These are phyloP conservation scores for Curvularia spicifera DNA, from an alignment of 2,329 filamentous ascomycete genomes.

Conservation along the genomic window DNA sequence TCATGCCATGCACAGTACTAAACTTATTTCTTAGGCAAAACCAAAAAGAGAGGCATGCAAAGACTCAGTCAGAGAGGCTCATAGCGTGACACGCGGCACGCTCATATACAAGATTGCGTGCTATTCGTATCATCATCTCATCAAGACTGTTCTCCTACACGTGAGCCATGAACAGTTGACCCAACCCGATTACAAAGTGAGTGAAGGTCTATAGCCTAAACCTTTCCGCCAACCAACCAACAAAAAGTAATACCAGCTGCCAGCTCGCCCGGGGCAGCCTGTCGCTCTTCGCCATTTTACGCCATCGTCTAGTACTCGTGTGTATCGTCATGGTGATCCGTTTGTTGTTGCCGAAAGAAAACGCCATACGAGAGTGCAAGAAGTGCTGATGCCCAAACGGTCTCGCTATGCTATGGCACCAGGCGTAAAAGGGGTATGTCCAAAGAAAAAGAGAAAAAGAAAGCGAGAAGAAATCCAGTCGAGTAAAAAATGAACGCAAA, in stretches of 20 bases:
- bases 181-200: constrained; percentile 30
- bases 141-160: constrained; percentile 24
- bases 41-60: constrained; percentile 2
- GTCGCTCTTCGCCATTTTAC: constrained; percentile 16
- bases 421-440: constrained; percentile 48
- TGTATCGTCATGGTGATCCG: constrained; percentile 27
- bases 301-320: constrained; percentile 34
- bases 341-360: constrained; percentile 25
- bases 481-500: constrained; percentile 30
- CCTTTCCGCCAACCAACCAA: constrained; percentile 18
- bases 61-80: not conserved
- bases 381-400: constrained; percentile 31
- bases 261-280: constrained; percentile 7
- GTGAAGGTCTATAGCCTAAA: constrained; percentile 29
- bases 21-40: not conserved
- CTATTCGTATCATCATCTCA: constrained; percentile 29
- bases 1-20: not conserved
- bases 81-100: constrained; percentile 34
- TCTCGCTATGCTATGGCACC: constrained; percentile 46
- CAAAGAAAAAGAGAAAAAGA: constrained; percentile 27
- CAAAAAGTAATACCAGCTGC: constrained; percentile 18
- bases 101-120: constrained; percentile 36
- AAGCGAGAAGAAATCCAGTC: constrained; percentile 21
- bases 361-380: constrained; percentile 34
- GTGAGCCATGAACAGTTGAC: constrained; percentile 23